Evolutionary conservation across 345 rosid genomes (phyloP).

Genomic region (Eutrema japonicum): DNA sequence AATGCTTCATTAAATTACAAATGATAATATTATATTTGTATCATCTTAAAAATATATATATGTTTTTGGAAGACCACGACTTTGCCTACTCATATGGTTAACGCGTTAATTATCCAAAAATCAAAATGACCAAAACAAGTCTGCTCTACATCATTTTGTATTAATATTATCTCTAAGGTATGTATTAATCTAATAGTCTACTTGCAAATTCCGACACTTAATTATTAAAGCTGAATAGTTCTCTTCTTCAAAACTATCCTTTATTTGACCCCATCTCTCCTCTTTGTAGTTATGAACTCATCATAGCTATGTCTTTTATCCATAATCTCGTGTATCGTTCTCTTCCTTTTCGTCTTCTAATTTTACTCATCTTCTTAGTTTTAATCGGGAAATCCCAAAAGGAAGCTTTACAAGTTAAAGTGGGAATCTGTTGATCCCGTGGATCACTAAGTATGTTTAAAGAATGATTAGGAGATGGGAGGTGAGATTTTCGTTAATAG

Average conservation of each 20-base stretch:
- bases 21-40: slow-evolving; percentile 7
- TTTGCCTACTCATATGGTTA: neutral
- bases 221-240: slow-evolving; percentile 10
- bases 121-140: slow-evolving; percentile 16
- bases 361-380: slow-evolving; percentile 8
- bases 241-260: slow-evolving; percentile 12
- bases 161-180: neutral
- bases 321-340: slow-evolving; percentile 15
- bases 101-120: slow-evolving; percentile 15
- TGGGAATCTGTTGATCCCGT: no score
- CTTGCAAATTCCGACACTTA: slow-evolving; percentile 25
- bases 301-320: slow-evolving; percentile 20
- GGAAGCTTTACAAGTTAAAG: slow-evolving; percentile 36
- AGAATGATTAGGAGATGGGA: no score
- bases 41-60: neutral
- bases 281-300: neutral
- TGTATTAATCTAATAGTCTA: slow-evolving; percentile 8
- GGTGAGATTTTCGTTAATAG: no score
- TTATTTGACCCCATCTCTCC: slow-evolving; percentile 10
- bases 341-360: slow-evolving; percentile 27
- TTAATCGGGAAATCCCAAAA: slow-evolving; percentile 25
- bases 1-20: neutral
- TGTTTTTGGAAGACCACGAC: slow-evolving; percentile 26
- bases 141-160: slow-evolving; percentile 3
- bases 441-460: no score